phyloP scores from a whole-genome alignment of 2,329 filamentous ascomycete species.

The Fusarium irregulare region DNA sequence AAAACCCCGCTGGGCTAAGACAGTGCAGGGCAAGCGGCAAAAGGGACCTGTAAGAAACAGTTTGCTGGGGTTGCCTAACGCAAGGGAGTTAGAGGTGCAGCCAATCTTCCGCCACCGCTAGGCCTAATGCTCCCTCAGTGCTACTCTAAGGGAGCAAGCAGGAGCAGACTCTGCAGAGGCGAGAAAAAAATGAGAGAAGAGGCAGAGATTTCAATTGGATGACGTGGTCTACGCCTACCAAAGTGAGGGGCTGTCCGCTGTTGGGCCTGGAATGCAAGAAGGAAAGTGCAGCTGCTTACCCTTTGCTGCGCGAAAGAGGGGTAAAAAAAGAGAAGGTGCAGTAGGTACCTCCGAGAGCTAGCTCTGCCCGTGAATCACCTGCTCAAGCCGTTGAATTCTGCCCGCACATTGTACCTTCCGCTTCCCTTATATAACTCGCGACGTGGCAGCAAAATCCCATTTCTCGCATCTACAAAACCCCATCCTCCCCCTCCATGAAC shows the following conservation, averaged over 20 bases:
- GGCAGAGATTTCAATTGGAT: constrained; percentile 4
- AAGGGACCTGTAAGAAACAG: background rate
- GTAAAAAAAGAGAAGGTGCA: background rate
- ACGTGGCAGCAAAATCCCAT: background rate
- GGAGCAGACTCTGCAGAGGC: background rate
- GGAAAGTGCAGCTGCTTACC: background rate
- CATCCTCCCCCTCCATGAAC: background rate
- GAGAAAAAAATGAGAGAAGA: background rate
- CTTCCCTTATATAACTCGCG: background rate
- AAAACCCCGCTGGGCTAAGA: background rate
- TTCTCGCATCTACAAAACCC: constrained; percentile 1
- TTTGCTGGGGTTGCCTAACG: background rate
- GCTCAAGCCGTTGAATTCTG: background rate
- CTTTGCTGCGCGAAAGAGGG: background rate
- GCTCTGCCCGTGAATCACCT: background rate
- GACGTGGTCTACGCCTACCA: background rate
- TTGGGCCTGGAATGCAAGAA: background rate
- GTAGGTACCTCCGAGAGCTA: background rate
- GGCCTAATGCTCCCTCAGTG: background rate
- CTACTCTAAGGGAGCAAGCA: constrained; percentile 5
- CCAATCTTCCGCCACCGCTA: constrained; percentile 7
- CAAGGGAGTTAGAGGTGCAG: background rate
- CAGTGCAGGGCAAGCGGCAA: background rate
- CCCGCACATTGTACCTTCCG: background rate
- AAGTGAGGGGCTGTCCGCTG: background rate